Evolutionary conservation across 1,284 basidiomycete species (phyloP).

Genomic region (Heliocybe sulcata): DNA sequence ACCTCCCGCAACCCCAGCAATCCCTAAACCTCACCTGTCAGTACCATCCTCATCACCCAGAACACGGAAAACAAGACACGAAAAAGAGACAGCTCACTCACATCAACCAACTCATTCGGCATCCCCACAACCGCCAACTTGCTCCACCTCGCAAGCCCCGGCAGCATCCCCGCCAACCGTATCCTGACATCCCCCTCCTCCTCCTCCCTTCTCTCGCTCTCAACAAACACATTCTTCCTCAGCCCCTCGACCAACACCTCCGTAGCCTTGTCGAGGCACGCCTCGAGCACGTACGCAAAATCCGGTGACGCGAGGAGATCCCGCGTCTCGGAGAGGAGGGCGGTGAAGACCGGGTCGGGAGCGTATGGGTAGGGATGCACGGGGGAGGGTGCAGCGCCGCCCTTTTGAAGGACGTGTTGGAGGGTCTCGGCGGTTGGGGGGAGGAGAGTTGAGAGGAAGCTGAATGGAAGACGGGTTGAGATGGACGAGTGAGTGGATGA

Average conservation of each 20-base stretch:
- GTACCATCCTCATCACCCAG: not conserved
- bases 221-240: constrained; percentile 46
- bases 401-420: constrained; percentile 60
- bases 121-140: constrained; percentile 61
- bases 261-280: constrained; percentile 63
- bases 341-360: constrained; percentile 46
- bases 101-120: constrained; percentile 82
- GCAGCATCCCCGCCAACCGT: constrained; percentile 69
- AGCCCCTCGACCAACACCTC: constrained; percentile 47
- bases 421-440: constrained; percentile 65
- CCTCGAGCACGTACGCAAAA: constrained; percentile 61
- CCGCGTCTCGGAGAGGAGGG: constrained; percentile 66
- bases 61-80: constrained; percentile 8
- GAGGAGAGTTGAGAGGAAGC: constrained; percentile 69
- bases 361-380: constrained; percentile 17
- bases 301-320: constrained; percentile 58
- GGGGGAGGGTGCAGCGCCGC: constrained; percentile 34
- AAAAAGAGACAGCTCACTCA: too few relatives aligned
- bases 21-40: constrained; percentile 17
- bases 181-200: constrained; percentile 39
- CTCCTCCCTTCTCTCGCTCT: constrained; percentile 17
- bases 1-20: constrained; percentile 24
- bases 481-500: constrained; percentile 4
- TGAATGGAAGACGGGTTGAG: constrained; percentile 18
- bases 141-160: constrained; percentile 73